phyloP scores from a whole-genome alignment of 768 basidiomycete species.

The Plicaturopsis crispa region DNA sequence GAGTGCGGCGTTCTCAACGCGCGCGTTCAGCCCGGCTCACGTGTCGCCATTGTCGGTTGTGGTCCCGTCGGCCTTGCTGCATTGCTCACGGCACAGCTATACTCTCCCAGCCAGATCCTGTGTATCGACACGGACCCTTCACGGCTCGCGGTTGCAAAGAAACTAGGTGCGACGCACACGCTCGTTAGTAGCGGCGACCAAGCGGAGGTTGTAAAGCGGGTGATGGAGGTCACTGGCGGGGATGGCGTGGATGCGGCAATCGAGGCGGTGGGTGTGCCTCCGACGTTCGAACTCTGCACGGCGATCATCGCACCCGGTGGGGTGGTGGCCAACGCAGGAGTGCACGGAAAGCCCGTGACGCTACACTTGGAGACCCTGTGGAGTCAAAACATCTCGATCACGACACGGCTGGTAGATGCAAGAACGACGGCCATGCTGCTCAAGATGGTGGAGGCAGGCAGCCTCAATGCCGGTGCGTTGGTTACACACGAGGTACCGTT shows the following conservation, averaged over 20 bases:
- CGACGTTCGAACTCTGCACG: slow-evolving; percentile 17
- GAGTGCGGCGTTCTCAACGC: slow-evolving; percentile 18
- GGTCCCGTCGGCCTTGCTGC: slow-evolving; percentile 15
- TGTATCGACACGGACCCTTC: slow-evolving; percentile 14
- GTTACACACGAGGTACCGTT: slow-evolving; percentile 15
- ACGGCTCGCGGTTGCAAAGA: slow-evolving; percentile 10
- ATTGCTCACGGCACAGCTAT: slow-evolving; percentile 15
- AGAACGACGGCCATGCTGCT: slow-evolving; percentile 12
- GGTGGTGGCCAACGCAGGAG: slow-evolving; percentile 17
- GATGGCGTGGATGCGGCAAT: slow-evolving; percentile 16
- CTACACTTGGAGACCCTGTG: slow-evolving; percentile 17
- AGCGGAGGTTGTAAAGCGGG: slow-evolving; percentile 10
- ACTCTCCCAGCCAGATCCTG: slow-evolving; percentile 12
- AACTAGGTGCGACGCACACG: slow-evolving; percentile 15
- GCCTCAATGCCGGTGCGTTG: slow-evolving; percentile 9
- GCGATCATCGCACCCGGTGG: slow-evolving; percentile 16
- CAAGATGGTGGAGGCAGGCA: slow-evolving; percentile 14
- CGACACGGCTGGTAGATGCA: slow-evolving; percentile 15
- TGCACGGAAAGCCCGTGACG: slow-evolving; percentile 14
- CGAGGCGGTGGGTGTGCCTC: slow-evolving; percentile 17
- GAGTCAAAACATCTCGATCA: slow-evolving; percentile 15
- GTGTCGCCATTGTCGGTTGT: slow-evolving; percentile 14
- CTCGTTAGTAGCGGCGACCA: slow-evolving; percentile 11
- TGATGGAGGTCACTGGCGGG: slow-evolving; percentile 16
- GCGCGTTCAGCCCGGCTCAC: slow-evolving; percentile 13